These are phyloP conservation scores for Tephrocybe sp. DNA, from an alignment of 768 basidiomycete genomes.

Conservation along the genomic window DNA sequence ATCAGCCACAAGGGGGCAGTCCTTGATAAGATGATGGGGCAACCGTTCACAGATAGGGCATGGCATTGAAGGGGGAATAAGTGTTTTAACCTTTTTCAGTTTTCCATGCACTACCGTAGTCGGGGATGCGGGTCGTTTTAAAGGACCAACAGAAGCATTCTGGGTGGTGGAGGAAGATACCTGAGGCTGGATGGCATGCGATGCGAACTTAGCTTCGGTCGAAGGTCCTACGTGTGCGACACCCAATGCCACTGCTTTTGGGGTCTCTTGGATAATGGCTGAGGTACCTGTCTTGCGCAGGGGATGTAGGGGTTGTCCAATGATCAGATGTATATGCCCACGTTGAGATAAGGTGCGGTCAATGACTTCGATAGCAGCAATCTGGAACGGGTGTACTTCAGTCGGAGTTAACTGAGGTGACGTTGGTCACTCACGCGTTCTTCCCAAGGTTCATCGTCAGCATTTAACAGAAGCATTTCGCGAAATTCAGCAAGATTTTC, in stretches of 20 bases:
- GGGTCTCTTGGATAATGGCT: neutral
- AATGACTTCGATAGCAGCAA: slow-evolving; percentile 66
- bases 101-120: slow-evolving; percentile 20
- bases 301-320: slow-evolving; percentile 63
- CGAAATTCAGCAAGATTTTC: slow-evolving; percentile 71
- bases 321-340: slow-evolving; percentile 56
- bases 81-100: slow-evolving; percentile 34
- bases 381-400: slow-evolving; percentile 29
- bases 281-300: slow-evolving; percentile 37
- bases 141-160: slow-evolving; percentile 19
- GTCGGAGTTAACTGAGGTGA: neutral
- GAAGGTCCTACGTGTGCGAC: neutral
- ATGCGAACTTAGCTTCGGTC: neutral
- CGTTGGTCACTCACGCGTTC: slow-evolving; percentile 45
- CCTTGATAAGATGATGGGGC: slow-evolving; percentile 39
- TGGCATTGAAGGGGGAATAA: slow-evolving; percentile 12
- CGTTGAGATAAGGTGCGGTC: slow-evolving; percentile 61
- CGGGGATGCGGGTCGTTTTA: slow-evolving; percentile 38
- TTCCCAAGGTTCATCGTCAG: slow-evolving; percentile 67
- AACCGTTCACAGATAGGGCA: slow-evolving; percentile 52
- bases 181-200: neutral
- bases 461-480: slow-evolving; percentile 60
- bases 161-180: neutral
- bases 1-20: slow-evolving; percentile 54
- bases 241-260: too few relatives aligned